phyloP scores from a whole-genome alignment of 305 asterid species.

The Withania somnifera region DNA sequence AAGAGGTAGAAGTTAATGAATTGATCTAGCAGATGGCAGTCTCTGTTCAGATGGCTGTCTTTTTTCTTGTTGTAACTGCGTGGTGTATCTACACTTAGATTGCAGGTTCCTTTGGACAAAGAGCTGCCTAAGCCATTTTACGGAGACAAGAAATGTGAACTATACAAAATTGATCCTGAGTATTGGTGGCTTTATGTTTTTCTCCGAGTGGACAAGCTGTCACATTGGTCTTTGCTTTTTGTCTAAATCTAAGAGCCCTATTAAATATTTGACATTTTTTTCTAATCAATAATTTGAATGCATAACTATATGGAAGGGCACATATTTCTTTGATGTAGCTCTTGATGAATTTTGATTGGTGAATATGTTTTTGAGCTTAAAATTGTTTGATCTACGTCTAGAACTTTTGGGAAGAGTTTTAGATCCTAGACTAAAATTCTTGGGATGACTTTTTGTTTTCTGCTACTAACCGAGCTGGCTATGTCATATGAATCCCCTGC shows the following conservation, averaged over 20 bases:
- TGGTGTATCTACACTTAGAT: neutral
- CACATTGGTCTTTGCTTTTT: neutral
- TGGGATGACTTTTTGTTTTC: neutral
- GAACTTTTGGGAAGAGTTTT: neutral
- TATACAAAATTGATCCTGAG: neutral
- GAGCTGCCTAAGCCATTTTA: neutral
- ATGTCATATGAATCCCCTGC: slow-evolving; percentile 7
- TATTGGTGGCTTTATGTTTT: neutral
- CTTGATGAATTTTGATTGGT: neutral
- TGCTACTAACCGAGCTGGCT: neutral
- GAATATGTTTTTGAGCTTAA: neutral
- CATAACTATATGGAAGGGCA: neutral
- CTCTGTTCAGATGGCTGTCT: neutral
- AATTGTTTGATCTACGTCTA: neutral
- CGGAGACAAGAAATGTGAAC: neutral
- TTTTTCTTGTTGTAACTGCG: neutral
- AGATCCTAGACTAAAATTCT: neutral
- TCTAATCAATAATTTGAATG: neutral
- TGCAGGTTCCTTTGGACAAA: neutral
- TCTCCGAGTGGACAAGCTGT: too few species aligned
- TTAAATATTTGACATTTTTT: neutral
- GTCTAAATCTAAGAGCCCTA: neutral
- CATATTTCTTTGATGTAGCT: neutral
- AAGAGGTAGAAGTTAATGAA: neutral
- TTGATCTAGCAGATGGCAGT: neutral